Base-by-base conservation (phyloP, 1,139 yeast species). In the Saccharomycopsis hybrid region DNA sequence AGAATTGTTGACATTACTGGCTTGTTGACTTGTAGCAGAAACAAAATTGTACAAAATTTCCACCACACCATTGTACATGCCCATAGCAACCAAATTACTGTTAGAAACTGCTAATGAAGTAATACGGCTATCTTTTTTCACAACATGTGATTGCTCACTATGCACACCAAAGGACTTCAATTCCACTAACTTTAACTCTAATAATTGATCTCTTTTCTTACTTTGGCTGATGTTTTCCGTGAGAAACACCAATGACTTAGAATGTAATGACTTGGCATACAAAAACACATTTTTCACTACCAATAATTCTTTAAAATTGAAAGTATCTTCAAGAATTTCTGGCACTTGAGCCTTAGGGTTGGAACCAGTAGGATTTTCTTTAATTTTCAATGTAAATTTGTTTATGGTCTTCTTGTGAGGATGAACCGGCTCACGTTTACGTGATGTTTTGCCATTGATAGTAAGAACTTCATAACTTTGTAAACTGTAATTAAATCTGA, bases 51-150 rank as follows among this genome's bases (percentile, higher is more conserved):
- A 84, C 43, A 87, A 65, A 18, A 90, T 59, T 61, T 85, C 92
- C 54, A 92, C 86, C 13, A 85, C 83, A 56, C 98, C 98, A 4
- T 84, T 68, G 1, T 74, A 64, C 3, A 87, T 78, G 31, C 97
- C 97, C n/a, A 87, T 65, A 0, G 97, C 97, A 25, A 89, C 67
- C 8, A 78, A 66, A 9, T 80, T 76, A 30, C 75, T 74, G 57
- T 79, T 78, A 11, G 90, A 78, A 2, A 87, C 74, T 0, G 95
- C 90, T 49, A 84, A 53, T 1, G 82, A 64, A 2, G 79, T 69
- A 44, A 78, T 68, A 5, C 40, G 33, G 24, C 5, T 33, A n/a
- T 44, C 46, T 40, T 46, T 45, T 25, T 30, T n/a, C 24, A 53
- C 8, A 7, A 27, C 38, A 3, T 33, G n/a, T 9, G 31, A 11